phyloP scores from a whole-genome alignment of 2,329 filamentous ascomycete genomes.

The Parastagonospora nodorum region DNA sequence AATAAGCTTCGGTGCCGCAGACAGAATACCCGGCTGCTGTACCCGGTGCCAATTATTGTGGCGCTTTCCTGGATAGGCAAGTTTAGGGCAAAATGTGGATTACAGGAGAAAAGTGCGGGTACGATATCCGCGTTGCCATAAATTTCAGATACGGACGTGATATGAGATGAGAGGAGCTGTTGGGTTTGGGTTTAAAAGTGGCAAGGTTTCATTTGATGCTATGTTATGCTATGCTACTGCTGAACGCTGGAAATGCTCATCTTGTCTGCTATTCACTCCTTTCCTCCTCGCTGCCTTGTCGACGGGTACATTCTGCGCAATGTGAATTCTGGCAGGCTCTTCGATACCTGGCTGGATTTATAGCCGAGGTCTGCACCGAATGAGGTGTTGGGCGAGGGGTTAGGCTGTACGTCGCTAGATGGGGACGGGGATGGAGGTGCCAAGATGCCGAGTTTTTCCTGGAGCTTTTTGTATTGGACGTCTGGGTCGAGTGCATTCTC shows the following conservation, averaged over 20 bases:
- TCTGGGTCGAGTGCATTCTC: conserved; percentile 11
- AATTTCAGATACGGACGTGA: too few relatives aligned
- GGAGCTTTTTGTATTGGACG: conserved; percentile 14
- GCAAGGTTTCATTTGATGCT: too few relatives aligned
- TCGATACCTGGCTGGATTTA: neutral
- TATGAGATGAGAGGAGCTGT: too few relatives aligned
- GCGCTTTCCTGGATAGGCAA: neutral
- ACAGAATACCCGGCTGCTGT: neutral
- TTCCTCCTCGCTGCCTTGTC: neutral
- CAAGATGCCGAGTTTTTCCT: conserved; percentile 13
- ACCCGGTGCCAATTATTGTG: neutral
- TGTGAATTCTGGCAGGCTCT: neutral
- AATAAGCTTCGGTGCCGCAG: too few relatives aligned
- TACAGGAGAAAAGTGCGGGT: conserved; percentile 12
- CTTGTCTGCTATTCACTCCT: too few relatives aligned
- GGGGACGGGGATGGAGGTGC: neutral
- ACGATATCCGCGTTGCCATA: neutral
- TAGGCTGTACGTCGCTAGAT: neutral
- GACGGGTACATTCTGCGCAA: neutral
- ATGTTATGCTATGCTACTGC: too few relatives aligned
- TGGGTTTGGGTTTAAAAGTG: neutral
- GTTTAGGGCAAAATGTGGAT: neutral
- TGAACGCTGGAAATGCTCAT: too few relatives aligned
- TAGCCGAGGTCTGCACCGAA: neutral
- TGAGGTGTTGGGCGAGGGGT: neutral